These are phyloP conservation scores for Eleusine indica DNA, from an alignment of 176 grass and related monocot species.

Conservation along the genomic window DNA sequence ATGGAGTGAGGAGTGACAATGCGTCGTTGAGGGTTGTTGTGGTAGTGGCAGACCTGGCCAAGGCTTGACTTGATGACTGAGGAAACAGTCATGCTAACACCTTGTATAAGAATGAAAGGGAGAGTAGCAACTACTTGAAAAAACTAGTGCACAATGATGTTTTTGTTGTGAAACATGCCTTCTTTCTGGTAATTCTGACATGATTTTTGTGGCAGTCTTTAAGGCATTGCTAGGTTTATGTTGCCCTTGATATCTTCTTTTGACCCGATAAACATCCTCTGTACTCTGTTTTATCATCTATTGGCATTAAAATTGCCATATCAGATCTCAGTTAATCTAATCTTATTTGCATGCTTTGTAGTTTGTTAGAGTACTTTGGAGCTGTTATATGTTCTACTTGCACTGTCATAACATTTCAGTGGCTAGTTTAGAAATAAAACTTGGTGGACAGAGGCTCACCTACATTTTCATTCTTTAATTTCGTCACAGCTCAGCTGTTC, in stretches of 20 bases:
- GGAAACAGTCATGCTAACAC: too few species aligned
- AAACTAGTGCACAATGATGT: neutral
- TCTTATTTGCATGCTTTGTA: neutral
- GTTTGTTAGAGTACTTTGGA: neutral
- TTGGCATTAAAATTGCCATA: neutral
- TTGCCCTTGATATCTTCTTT: neutral
- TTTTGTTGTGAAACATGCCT: neutral
- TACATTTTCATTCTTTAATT: neutral
- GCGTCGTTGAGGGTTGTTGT: too few species aligned
- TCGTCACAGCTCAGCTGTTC: neutral
- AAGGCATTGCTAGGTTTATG: neutral
- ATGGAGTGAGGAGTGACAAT: too few species aligned
- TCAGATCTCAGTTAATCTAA: constrained; percentile 8
- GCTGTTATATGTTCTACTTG: neutral
- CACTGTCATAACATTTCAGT: neutral
- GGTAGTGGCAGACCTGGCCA: too few species aligned
- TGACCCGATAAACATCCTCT: neutral
- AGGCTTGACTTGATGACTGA: too few species aligned
- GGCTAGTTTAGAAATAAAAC: neutral
- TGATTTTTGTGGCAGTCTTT: neutral
- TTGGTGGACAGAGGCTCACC: neutral
- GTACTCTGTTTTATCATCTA: neutral
- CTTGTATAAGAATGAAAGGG: neutral
- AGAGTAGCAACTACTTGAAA: neutral
- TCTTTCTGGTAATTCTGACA: constrained; percentile 1